Base-by-base conservation (phyloP, 2,329 filamentous ascomycete species). In the Epicoccum nigrum region DNA sequence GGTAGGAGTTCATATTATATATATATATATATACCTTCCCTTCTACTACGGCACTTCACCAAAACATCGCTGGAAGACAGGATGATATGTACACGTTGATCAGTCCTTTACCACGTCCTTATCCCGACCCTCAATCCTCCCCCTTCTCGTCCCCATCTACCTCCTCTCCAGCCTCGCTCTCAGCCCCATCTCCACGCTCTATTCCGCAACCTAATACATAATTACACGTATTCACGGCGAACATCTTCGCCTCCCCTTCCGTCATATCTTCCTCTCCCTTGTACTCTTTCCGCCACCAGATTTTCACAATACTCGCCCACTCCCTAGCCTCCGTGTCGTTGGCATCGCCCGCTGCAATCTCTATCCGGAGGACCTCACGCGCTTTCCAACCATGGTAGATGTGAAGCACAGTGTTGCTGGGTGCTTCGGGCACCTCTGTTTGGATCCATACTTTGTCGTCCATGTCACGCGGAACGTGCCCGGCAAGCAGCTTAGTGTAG, bases 281-380 rank as follows among this genome's bases (percentile, higher is more conserved):
- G 17, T 34, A 23, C 48, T 53, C 42, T 38, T 15, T 41, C 20
- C 48, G 53, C 55, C 55, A 58, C 39, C 45, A 50, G 50, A 55
- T 55, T 31, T 45, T 52, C 15, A 44, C 43, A 41, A 58, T 53
- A 27, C 44, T 58, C 43, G 42, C 55, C 55, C 52, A 58, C 21
- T 58, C 51, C 45, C 51, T 51, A 13, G 28, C 42, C 30, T 55
- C 55, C 15, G 39, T 51, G 28, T 51, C 45, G 41, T 43, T 42
- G n/a, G 49, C 45, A 32, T 58, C 52, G 40, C 52, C 48, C 31
- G 52, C 34, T 4, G 32, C 31, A 30, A 55, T 47, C 30, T 45
- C 43, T 30, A 55, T 43, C 35, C 43, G 39, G 39, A 51, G 25
- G 19, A 35, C 6, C 34, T 51, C 47, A 27, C 28, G 34, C 40